Evolutionary conservation across 768 basidiomycete species (phyloP).

Genomic region (Pleurotus ostreatus): DNA sequence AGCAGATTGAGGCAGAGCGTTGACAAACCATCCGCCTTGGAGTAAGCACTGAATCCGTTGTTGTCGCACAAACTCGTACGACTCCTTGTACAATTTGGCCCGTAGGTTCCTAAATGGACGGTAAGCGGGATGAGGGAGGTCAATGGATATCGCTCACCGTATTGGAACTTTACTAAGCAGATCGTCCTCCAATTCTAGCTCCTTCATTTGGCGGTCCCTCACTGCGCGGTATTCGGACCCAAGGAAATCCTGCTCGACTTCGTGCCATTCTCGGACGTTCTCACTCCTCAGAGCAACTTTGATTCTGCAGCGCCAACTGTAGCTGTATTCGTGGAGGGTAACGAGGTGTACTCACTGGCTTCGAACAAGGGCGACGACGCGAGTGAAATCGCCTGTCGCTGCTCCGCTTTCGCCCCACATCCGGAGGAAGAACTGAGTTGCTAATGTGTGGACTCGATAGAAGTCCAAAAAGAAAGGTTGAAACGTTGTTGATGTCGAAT

Average conservation of each 20-base stretch:
- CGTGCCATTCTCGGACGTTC: constrained; percentile 74
- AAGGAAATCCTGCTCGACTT: constrained; percentile 76
- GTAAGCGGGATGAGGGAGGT: constrained; percentile 1
- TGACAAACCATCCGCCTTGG: constrained; percentile 92
- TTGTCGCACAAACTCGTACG: constrained; percentile 83
- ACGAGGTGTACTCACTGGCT: constrained; percentile 66
- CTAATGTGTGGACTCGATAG: constrained; percentile 73
- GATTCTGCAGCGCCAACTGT: constrained; percentile 41
- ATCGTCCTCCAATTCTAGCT: constrained; percentile 86
- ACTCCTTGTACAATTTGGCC: constrained; percentile 84
- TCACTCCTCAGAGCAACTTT: constrained; percentile 74
- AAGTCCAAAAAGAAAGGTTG: constrained; percentile 89
- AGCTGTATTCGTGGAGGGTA: neutral
- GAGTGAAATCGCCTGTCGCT: constrained; percentile 67
- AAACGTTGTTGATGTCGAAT: constrained; percentile 77
- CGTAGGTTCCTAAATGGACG: constrained; percentile 64
- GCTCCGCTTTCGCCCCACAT: constrained; percentile 92
- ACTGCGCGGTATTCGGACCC: constrained; percentile 84
- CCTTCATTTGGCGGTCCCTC: constrained; percentile 85
- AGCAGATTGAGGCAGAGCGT: constrained; percentile 55
- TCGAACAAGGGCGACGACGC: constrained; percentile 71
- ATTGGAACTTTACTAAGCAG: constrained; percentile 81
- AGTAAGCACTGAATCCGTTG: constrained; percentile 86
- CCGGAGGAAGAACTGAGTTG: constrained; percentile 81
- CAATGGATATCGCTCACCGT: constrained; percentile 44